Base-by-base conservation (phyloP, 2,329 filamentous ascomycete species). In the Epichloe sibirici region DNA sequence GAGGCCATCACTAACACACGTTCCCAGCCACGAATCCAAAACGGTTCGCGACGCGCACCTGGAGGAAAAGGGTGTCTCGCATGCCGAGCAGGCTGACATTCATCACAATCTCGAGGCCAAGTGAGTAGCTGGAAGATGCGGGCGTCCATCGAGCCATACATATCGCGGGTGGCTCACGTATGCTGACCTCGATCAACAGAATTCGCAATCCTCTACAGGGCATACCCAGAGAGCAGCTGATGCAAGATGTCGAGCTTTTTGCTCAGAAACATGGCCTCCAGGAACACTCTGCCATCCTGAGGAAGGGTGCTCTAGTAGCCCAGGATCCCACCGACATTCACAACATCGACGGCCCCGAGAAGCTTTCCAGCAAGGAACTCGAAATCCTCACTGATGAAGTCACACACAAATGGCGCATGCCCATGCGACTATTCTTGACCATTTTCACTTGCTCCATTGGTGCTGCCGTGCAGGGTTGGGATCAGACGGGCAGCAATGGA, bases 401-500 rank as follows among this genome's bases (percentile, higher is more conserved):
- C 44, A 71, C 75, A 5, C 82, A 88, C 72, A 82, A 80, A 59
- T 88, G 84, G 80, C 73, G 75, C 53, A 76, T 83, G 55, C 81
- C 84, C 0, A 68, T 61, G 58, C 75, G 75, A 57, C 71, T 88
- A 5, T 84, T 81, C 69, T 74, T 83, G 56, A 85, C 83, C 37
- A 85, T 88, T 55, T 70, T 76, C 3, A 76, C 81, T 13, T 85
- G 81, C 64, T 85, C 83, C 45, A 77, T 86, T 48, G 83, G 81
- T 52, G 83, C 83, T 31, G 82, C 82, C 12, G 80, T 85, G 25
- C 79, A 82, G 58, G 81, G 82, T 13, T 85, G 81, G 81, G 81
- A 85, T 59, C 66, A 83, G 65, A 83, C 81, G 12, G 81, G 78
- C 48, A 70, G 71, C 54, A 82, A 82, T 57, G 79, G 79, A 37